Conservation (phyloP, 805 yeast species). For the Sporopachydermia quercuum region DNA sequence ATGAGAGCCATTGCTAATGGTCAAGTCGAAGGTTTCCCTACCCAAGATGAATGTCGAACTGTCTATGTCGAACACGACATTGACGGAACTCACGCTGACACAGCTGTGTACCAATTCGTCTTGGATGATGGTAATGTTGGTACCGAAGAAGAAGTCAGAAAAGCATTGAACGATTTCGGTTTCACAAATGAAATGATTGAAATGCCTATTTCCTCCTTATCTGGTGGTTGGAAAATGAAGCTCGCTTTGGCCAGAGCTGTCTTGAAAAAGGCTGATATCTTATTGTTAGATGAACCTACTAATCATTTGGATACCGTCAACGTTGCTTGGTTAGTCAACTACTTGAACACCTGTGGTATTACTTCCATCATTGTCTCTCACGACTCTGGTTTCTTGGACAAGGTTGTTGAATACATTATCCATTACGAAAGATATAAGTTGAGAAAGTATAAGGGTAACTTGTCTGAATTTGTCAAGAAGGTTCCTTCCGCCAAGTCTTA, state of each 20-base stretch:
- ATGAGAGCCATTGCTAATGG: constrained; percentile 81
- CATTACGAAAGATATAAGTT: constrained; percentile 99
- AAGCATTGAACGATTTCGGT: constrained; percentile 61
- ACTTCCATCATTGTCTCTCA: constrained; percentile 98
- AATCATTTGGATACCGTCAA: constrained; percentile 99
- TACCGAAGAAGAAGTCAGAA: constrained; percentile 45
- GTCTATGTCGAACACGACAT: constrained; percentile 89
- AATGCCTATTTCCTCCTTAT: constrained; percentile 73
- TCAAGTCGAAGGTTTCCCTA: constrained; percentile 90
- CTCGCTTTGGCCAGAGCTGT: constrained; percentile 88
- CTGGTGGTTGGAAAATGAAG: constrained; percentile 97
- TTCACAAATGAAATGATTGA: constrained; percentile 71
- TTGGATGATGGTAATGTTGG: constrained; percentile 67
- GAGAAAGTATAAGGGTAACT: constrained; percentile 99
- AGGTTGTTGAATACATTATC: constrained; percentile 93
- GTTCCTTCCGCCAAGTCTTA: constrained; percentile 98
- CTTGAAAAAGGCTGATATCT: constrained; percentile 83
- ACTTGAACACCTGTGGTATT: constrained; percentile 96
- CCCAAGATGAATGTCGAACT: constrained; percentile 85
- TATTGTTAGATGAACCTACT: constrained; percentile 98
- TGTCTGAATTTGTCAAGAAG: constrained; percentile 95
- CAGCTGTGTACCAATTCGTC: constrained; percentile 87
- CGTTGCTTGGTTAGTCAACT: constrained; percentile 99
- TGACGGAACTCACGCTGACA: constrained; percentile 90
- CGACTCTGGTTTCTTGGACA: constrained; percentile 99